Conservation (phyloP, 768 basidiomycete genomes). For the Saitozyma podzolica region DNA sequence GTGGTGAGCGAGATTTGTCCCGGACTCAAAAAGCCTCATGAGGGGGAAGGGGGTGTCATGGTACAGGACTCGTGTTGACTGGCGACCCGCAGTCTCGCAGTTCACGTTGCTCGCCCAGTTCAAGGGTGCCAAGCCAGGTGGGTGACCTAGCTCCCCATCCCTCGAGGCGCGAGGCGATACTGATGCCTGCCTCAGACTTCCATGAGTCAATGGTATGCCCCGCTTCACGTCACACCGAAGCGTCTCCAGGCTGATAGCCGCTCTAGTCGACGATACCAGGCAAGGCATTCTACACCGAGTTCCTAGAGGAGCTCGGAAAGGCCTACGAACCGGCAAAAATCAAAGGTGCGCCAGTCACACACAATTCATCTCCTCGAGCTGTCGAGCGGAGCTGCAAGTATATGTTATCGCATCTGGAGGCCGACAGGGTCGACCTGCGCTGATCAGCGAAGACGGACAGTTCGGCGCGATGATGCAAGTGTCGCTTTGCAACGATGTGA, state of each 20-base stretch:
- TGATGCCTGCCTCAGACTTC: constrained; percentile 62
- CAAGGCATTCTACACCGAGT: constrained; percentile 67
- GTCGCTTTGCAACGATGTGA: constrained; percentile 78
- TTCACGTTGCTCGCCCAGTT: constrained; percentile 88
- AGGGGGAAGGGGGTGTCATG: neutral
- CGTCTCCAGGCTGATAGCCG: neutral
- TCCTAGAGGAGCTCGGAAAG: constrained; percentile 67
- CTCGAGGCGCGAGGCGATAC: too few species aligned
- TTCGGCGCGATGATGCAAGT: constrained; percentile 98
- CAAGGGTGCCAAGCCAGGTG: constrained; percentile 62
- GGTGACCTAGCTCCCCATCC: too few species aligned
- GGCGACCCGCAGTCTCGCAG: constrained; percentile 64
- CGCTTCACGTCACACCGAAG: constrained; percentile 13
- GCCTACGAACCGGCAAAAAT: constrained; percentile 74
- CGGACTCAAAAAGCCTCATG: neutral
- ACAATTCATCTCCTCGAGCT: neutral
- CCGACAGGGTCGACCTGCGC: neutral
- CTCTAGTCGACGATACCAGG: constrained; percentile 69
- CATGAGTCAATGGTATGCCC: constrained; percentile 81
- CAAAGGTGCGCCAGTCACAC: constrained; percentile 60
- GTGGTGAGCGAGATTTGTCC: constrained; percentile 55
- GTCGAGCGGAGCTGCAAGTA: too few species aligned
- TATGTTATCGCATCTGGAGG: too few species aligned
- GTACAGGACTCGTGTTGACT: neutral
- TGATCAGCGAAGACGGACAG: constrained; percentile 67